Percentiles rank a stretch among this genome's conserved stretches.
These are phyloP conservation scores for Botrytis tulipae DNA, from an alignment of 2,329 filamentous ascomycete species.

Conservation along the genomic window DNA sequence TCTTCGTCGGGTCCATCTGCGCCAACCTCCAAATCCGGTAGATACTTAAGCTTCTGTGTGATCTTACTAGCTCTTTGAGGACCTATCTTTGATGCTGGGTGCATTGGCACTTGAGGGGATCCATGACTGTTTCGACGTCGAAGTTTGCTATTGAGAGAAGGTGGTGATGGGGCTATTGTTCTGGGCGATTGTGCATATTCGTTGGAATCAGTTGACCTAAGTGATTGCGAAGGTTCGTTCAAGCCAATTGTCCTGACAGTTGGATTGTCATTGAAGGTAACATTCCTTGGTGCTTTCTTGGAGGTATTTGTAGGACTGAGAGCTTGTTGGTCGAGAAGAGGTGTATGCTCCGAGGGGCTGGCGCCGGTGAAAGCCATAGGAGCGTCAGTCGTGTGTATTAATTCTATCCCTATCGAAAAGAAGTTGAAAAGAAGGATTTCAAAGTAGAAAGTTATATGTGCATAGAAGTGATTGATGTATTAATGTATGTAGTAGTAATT, in stretches of 20 bases:
- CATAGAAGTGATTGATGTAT: neutral
- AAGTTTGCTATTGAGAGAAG: conserved; percentile 82
- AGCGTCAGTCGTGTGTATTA: neutral
- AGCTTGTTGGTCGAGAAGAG: conserved; percentile 10
- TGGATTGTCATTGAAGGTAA: conserved; percentile 74
- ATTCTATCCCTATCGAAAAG: neutral
- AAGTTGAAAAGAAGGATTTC: neutral
- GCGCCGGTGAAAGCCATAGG: conserved; percentile 17
- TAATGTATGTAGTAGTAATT: neutral
- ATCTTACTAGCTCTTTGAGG: conserved; percentile 94
- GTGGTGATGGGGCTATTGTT: conserved; percentile 41
- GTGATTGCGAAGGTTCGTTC: conserved; percentile 6
- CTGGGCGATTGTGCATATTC: neutral
- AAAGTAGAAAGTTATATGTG: neutral
- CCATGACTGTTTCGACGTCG: conserved; percentile 83
- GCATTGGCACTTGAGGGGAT: conserved; percentile 38
- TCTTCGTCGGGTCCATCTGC: conserved; percentile 81
- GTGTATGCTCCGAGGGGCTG: conserved; percentile 17
- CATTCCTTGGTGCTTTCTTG: conserved; percentile 47
- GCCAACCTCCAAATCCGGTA: conserved; percentile 83
- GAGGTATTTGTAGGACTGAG: conserved; percentile 8
- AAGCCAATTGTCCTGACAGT: conserved; percentile 58
- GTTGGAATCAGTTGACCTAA: conserved; percentile 53
- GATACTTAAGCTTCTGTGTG: conserved; percentile 93
- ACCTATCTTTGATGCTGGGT: conserved; percentile 68